A percentile compares a stretch with the other conserved stretches of the same genome.
Evolutionary conservation across 805 yeast species (phyloP).

Genomic region (Barnettozyma sucrosica): DNA sequence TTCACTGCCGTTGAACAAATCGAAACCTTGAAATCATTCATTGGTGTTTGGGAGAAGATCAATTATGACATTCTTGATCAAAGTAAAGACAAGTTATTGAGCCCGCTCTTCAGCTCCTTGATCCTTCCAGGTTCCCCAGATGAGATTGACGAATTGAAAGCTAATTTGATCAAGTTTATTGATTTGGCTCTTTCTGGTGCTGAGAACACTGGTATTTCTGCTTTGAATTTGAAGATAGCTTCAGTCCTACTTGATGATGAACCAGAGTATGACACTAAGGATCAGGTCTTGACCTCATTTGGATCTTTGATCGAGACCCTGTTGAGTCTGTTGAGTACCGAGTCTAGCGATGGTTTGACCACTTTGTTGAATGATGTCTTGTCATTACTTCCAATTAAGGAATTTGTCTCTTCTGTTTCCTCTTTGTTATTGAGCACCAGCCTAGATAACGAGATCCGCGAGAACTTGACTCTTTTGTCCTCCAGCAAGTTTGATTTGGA

Average conservation of each 20-base stretch:
- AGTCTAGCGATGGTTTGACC: conserved; percentile 26
- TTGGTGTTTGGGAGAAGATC: conserved; percentile 43
- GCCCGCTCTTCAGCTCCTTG: conserved; percentile 61
- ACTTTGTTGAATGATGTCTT: conserved; percentile 56
- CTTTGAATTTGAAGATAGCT: conserved; percentile 51
- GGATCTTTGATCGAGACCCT: conserved; percentile 19
- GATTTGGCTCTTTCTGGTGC: conserved; percentile 34
- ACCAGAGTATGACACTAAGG: conserved; percentile 10
- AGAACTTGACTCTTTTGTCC: conserved; percentile 57
- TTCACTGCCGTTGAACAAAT: conserved; percentile 68
- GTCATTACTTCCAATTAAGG: conserved; percentile 66
- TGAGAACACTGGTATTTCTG: conserved; percentile 35
- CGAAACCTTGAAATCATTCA: conserved; percentile 43
- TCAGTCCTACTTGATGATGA: conserved; percentile 40
- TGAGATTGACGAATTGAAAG: conserved; percentile 45
- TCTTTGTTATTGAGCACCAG: conserved; percentile 29
- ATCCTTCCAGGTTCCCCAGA: conserved; percentile 43
- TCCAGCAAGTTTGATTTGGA: conserved; percentile 68
- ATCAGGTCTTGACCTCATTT: conserved; percentile 14
- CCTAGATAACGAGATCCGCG: conserved; percentile 44
- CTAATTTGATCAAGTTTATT: conserved; percentile 50
- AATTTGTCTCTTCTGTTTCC: conserved; percentile 60
- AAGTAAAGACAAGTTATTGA: conserved; percentile 29
- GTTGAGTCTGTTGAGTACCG: conserved; percentile 16
- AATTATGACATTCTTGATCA: conserved; percentile 30